phyloP scores from a whole-genome alignment of 306 rosid species.

The Canavalia gladiata region DNA sequence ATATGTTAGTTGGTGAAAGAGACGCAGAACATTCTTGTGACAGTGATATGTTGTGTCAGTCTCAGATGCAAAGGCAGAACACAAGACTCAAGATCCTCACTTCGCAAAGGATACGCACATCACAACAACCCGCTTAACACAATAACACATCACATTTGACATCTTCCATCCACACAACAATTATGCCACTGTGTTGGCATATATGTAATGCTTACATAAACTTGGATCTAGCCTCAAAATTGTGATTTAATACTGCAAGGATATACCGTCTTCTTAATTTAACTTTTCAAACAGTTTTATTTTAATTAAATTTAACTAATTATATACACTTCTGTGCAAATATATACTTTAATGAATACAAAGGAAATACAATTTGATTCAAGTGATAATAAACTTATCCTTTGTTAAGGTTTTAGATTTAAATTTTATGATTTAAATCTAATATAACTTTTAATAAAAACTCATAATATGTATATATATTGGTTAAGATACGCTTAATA shows the following conservation, averaged over 20 bases:
- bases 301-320: not conserved
- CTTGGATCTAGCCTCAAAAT: not conserved
- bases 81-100: constrained; percentile 20
- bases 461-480: too few relatives aligned
- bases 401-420: not conserved
- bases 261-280: not conserved
- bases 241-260: too few relatives aligned
- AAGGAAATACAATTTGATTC: not conserved
- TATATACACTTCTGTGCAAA: not conserved
- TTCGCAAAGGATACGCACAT: not conserved
- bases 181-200: not conserved
- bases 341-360: too few relatives aligned
- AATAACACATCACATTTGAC: constrained; percentile 32
- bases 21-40: too few relatives aligned
- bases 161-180: constrained; percentile 8
- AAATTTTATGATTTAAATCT: not conserved
- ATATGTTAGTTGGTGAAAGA: too few relatives aligned
- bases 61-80: constrained; percentile 2
- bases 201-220: not conserved
- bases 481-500: too few relatives aligned
- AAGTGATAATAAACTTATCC: not conserved
- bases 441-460: not conserved
- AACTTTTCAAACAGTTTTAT: not conserved
- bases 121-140: not conserved
- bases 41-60: not conserved